Evolutionary conservation across 2,329 filamentous ascomycete species (phyloP).

Genomic region (Hypoxylon sp.): DNA sequence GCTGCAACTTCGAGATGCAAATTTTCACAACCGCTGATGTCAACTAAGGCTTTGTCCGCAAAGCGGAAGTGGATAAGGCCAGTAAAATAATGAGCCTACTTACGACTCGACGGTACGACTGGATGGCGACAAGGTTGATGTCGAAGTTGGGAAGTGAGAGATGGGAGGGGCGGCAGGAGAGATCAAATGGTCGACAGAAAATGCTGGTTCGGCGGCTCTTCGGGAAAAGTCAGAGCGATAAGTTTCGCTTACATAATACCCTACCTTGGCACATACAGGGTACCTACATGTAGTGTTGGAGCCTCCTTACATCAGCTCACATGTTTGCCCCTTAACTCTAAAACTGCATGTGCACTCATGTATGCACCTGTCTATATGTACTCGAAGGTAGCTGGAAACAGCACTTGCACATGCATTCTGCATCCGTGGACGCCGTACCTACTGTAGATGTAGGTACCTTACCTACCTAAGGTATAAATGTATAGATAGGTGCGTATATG

Average conservation of each 20-base stretch:
- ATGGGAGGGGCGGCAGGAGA: conserved; percentile 40
- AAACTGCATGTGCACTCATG: not conserved
- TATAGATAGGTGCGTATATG: too few relatives aligned
- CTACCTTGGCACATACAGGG: too few relatives aligned
- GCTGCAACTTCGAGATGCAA: conserved; percentile 4
- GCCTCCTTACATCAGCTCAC: not conserved
- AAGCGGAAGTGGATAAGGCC: conserved; percentile 7
- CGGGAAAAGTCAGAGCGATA: conserved; percentile 25
- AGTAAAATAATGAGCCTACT: conserved; percentile 23
- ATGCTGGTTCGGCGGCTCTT: conserved; percentile 28
- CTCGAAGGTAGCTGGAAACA: too few relatives aligned
- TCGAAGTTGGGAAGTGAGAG: conserved; percentile 31
- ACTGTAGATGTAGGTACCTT: too few relatives aligned
- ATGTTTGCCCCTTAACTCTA: not conserved
- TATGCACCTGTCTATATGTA: too few relatives aligned
- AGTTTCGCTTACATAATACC: conserved; percentile 8
- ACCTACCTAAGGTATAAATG: too few relatives aligned
- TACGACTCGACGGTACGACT: conserved; percentile 26
- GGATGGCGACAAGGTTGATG: conserved; percentile 22
- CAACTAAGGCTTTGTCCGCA: conserved; percentile 1
- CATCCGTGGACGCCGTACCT: too few relatives aligned
- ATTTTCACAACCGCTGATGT: not conserved
- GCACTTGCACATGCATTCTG: too few relatives aligned
- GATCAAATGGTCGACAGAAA: conserved; percentile 30
- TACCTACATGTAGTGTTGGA: too few relatives aligned